These are phyloP conservation scores for Hemerocallis citrina DNA, from an alignment of 106 monocot species.

Conservation along the genomic window DNA sequence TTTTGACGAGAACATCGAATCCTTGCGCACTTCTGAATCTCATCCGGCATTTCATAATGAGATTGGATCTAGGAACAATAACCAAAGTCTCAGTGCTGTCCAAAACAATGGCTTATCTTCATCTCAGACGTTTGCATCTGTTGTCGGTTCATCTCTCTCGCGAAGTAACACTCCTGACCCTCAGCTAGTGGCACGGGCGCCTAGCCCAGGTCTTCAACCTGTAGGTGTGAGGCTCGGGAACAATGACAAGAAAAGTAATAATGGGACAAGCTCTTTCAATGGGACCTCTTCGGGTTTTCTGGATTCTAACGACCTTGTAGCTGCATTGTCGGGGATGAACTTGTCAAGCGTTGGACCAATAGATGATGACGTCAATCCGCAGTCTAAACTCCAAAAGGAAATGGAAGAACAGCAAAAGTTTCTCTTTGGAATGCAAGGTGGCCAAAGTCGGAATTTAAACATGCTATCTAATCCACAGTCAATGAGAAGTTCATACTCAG, in stretches of 20 bases:
- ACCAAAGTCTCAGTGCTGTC: slow-evolving; percentile 19
- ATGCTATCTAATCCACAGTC: slow-evolving; percentile 11
- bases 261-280: slow-evolving; percentile 31
- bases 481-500: slow-evolving; percentile 4
- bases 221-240: slow-evolving; percentile 50
- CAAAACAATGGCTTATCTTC: slow-evolving; percentile 29
- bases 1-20: slow-evolving; percentile 24
- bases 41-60: slow-evolving; percentile 18
- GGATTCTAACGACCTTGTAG: slow-evolving; percentile 44
- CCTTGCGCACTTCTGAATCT: slow-evolving; percentile 5
- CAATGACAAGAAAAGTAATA: slow-evolving; percentile 38
- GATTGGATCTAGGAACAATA: slow-evolving; percentile 5
- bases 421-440: slow-evolving; percentile 24
- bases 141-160: slow-evolving; percentile 54
- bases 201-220: slow-evolving; percentile 83
- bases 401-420: slow-evolving; percentile 37
- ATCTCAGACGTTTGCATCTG: slow-evolving; percentile 71
- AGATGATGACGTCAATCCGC: slow-evolving; percentile 21
- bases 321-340: slow-evolving; percentile 58
- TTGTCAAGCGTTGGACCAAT: slow-evolving; percentile 28
- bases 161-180: slow-evolving; percentile 76
- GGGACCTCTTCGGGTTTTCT: slow-evolving; percentile 12
- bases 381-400: slow-evolving; percentile 39
- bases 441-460: slow-evolving; percentile 17
- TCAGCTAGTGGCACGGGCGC: slow-evolving; percentile 52